Evolutionary conservation across 2,329 filamentous ascomycete species (phyloP), one percentile per base, ranked within the genome.

Genomic region (Tolypocladium sp.): DNA sequence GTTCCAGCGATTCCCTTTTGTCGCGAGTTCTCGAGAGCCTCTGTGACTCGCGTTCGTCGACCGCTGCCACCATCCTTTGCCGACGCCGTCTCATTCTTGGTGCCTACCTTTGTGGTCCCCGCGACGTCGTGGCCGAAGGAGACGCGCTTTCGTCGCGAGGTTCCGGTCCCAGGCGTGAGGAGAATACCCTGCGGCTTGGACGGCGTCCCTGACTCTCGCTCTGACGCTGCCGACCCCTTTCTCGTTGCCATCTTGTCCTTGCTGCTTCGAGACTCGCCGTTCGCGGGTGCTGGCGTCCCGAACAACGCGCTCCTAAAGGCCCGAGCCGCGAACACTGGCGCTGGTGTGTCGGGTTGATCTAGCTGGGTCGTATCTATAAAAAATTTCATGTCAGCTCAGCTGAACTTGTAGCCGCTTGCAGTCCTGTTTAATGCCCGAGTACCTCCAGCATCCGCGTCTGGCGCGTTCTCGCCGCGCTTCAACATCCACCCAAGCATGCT

Each of bases 281-380:
- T 68, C 17, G 68, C 68, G 56, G 74, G 72, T 17, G 76, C 73
- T 13, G 84, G 82, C 4, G 82, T 84, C 46, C 85, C 85, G 65
- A 87, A 88, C 53, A 88, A 71, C 33, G 83, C 85, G 64, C 79
- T 84, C 65, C 83, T 86, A 67, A 88, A 76, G 7, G 85, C 85
- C 60, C 85, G 80, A 42, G 85, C 85, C 2, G 85, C 85, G 67
- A 88, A 88, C 0, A 88, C 80, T 2, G 85, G 85, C 0, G 83
- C 85, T 8, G 85, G 85, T 20, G 85, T 88, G 64, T 88, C 85
- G 44, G 85, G 84, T 38, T 77, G 76, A 20, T 88, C 84, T 46
- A 81, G 64, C 61, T 80, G 79, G 0, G 78, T 77, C 3, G 66
- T 77, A 53, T 78, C 75, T 77, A 56, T 25, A 5, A 1, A n/a